These are phyloP conservation scores for Cutaneotrichosporon sp. DNA, from an alignment of 1,284 basidiomycete species.

Conservation along the genomic window DNA sequence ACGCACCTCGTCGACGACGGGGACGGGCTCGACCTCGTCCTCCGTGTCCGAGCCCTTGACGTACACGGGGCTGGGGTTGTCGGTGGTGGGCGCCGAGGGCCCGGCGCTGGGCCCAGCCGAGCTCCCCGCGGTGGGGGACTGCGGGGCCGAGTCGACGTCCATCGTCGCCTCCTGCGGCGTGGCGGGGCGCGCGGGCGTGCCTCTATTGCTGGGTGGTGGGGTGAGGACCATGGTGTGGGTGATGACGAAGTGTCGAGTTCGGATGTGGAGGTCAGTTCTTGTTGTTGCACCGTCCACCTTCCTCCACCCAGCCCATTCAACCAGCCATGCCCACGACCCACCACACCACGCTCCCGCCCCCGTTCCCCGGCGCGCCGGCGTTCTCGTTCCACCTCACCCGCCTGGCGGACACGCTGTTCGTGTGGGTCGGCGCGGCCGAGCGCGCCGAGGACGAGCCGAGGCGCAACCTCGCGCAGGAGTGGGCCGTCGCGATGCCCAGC, in stretches of 20 bases:
- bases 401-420: constrained; percentile 72
- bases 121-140: neutral
- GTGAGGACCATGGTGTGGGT: constrained; percentile 3
- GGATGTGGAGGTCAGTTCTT: constrained; percentile 4
- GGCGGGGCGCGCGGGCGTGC: constrained; percentile 30
- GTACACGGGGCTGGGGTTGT: neutral
- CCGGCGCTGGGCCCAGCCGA: neutral
- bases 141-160: constrained; percentile 12
- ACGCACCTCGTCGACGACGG: neutral
- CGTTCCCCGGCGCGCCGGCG: constrained; percentile 56
- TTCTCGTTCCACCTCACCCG: constrained; percentile 69
- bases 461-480: constrained; percentile 69
- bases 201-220: constrained; percentile 31
- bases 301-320: neutral
- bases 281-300: neutral
- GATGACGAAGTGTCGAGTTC: constrained; percentile 9
- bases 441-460: constrained; percentile 34
- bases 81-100: constrained; percentile 9
- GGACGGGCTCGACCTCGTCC: neutral
- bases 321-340: constrained; percentile 22
- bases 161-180: constrained; percentile 5
- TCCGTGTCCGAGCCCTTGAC: neutral
- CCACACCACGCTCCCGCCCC: constrained; percentile 38
- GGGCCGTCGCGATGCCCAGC: constrained; percentile 80
- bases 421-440: constrained; percentile 71